phyloP scores from a whole-genome alignment of 1,139 yeast species.

The Blastobotrys indianensis region DNA sequence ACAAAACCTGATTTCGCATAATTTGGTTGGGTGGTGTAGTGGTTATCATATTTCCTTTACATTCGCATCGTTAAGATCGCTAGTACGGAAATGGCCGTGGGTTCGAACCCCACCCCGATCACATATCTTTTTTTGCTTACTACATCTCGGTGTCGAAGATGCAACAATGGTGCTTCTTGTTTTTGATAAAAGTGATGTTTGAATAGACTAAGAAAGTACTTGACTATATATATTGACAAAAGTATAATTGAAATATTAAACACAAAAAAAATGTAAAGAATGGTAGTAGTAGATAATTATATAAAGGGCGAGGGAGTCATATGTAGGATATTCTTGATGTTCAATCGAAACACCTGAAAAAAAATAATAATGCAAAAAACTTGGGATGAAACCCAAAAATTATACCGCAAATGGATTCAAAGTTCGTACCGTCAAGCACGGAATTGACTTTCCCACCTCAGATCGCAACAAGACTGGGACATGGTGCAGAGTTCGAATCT shows the following conservation, averaged over 20 bases:
- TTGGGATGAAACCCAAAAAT: background rate
- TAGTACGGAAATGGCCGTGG: constrained; percentile 23
- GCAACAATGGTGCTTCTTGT: no score
- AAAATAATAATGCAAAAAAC: background rate
- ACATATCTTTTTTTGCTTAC: constrained; percentile 6
- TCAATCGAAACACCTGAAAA: no score
- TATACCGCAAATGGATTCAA: constrained; percentile 74
- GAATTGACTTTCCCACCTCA: constrained; percentile 83
- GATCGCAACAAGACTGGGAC: constrained; percentile 86
- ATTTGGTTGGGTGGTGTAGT: constrained; percentile 26
- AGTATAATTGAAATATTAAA: no score
- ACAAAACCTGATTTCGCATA: no score
- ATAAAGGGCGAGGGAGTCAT: no score
- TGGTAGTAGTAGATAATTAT: no score
- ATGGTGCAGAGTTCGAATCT: constrained; percentile 65
- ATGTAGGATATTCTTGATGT: no score
- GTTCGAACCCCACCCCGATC: constrained; percentile 21
- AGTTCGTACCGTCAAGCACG: constrained; percentile 91
- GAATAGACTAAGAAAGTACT: no score
- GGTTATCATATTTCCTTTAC: constrained; percentile 28
- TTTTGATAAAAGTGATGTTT: no score
- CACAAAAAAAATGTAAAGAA: no score
- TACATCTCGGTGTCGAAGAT: no score
- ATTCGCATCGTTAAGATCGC: constrained; percentile 10
- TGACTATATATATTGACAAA: no score